These are phyloP conservation scores for Mycena citricolor DNA, from an alignment of 1,284 basidiomycete species.

Conservation along the genomic window DNA sequence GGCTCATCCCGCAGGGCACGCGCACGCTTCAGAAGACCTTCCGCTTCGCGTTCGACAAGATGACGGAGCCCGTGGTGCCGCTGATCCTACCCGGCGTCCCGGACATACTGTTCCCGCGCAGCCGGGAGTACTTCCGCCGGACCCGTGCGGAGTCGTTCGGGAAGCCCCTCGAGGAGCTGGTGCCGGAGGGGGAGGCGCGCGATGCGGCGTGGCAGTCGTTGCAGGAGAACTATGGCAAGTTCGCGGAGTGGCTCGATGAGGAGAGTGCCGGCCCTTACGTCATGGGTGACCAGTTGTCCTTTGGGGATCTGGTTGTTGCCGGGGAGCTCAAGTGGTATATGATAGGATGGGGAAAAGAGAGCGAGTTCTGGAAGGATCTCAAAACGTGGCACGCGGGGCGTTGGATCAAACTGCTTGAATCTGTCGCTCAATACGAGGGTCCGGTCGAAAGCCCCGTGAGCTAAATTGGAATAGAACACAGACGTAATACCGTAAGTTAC, in stretches of 20 bases:
- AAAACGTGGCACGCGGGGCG: slow-evolving; percentile 13
- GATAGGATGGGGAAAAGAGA: slow-evolving; percentile 1
- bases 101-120: slow-evolving; percentile 26
- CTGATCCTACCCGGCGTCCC: slow-evolving; percentile 6
- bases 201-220: slow-evolving; percentile 27
- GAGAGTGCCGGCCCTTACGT: slow-evolving; percentile 22
- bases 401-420: slow-evolving; percentile 13
- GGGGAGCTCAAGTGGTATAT: slow-evolving; percentile 10
- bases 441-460: too few species aligned
- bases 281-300: slow-evolving; percentile 24
- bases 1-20: slow-evolving; percentile 36
- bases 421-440: slow-evolving; percentile 3
- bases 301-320: slow-evolving; percentile 36
- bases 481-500: too few species aligned
- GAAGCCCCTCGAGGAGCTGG: slow-evolving; percentile 30
- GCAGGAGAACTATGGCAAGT: slow-evolving; percentile 25
- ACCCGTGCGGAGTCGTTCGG: slow-evolving; percentile 32
- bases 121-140: slow-evolving; percentile 33
- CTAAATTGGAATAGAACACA: too few species aligned
- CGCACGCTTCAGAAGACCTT: slow-evolving; percentile 34
- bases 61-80: slow-evolving; percentile 1
- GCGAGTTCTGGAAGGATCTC: slow-evolving; percentile 14
- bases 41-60: slow-evolving; percentile 13
- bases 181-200: slow-evolving; percentile 26
- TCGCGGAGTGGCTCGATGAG: slow-evolving; percentile 11